Percentiles rank a stretch among this genome's conserved stretches.
phyloP scores from a whole-genome alignment of 805 yeast species.

The Alloascoidea africana region DNA sequence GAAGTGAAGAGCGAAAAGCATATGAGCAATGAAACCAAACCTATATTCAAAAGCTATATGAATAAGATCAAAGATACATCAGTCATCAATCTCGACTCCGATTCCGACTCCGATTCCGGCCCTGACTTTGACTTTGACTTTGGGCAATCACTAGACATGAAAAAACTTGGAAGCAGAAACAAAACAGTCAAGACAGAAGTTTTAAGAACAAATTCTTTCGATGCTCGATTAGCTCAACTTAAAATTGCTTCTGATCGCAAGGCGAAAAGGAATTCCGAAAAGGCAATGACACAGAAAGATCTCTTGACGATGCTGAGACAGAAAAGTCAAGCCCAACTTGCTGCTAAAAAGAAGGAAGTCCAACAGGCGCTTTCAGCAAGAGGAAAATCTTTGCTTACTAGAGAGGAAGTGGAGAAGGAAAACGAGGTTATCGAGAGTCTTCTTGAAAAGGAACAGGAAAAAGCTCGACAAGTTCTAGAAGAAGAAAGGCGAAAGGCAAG shows the following conservation, averaged over 20 bases:
- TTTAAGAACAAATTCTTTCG: not conserved
- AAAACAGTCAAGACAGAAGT: no score
- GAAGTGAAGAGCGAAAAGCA: no score
- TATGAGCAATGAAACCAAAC: no score
- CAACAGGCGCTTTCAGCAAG: not conserved
- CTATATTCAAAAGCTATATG: no score
- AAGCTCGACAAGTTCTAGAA: not conserved
- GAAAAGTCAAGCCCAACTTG: not conserved
- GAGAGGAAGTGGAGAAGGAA: not conserved
- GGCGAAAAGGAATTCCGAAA: not conserved
- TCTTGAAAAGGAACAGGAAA: not conserved
- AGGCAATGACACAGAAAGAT: not conserved
- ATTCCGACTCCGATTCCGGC: conserved; percentile 1
- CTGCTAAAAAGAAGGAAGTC: not conserved
- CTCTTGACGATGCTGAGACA: not conserved
- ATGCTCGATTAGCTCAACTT: not conserved
- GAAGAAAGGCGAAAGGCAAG: not conserved
- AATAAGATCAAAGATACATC: no score
- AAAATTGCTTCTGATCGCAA: not conserved
- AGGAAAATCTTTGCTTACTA: not conserved
- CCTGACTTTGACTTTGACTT: conserved; percentile 1
- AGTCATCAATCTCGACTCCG: conserved; percentile 1
- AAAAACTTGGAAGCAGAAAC: no score
- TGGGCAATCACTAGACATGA: no score
- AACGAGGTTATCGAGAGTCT: not conserved